These are phyloP conservation scores for Blepharisma japonicum DNA, from an alignment of 73 alveolate genomes.

Conservation along the genomic window DNA sequence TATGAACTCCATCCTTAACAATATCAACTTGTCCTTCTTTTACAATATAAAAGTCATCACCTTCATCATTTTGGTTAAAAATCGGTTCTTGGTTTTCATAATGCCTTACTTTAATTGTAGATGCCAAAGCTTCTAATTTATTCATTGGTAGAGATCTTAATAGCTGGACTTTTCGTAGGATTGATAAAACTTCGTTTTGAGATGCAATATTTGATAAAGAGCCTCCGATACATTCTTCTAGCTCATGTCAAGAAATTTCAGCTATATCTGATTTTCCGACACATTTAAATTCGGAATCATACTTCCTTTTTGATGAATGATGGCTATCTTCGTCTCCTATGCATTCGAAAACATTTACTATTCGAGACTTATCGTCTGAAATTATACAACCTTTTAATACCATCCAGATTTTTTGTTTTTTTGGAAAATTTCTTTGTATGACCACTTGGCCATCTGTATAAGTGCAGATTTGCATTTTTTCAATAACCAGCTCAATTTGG, in stretches of 20 bases:
- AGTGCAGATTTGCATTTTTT: constrained; percentile 24
- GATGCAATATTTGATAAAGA: background rate
- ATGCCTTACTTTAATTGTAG: constrained; percentile 21
- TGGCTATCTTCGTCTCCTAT: constrained; percentile 29
- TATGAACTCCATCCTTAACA: constrained; percentile 30
- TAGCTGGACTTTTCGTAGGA: constrained; percentile 47
- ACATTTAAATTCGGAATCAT: constrained; percentile 26
- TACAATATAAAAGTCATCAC: constrained; percentile 58
- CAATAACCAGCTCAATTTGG: constrained; percentile 36
- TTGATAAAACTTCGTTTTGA: constrained; percentile 37
- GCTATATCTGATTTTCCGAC: constrained; percentile 50
- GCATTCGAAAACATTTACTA: constrained; percentile 32
- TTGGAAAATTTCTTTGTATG: constrained; percentile 31
- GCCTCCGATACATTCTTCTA: constrained; percentile 43
- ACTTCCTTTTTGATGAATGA: background rate
- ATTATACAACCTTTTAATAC: constrained; percentile 37
- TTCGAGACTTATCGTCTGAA: background rate
- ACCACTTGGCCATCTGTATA: constrained; percentile 37
- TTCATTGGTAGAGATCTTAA: background rate
- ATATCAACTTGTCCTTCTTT: constrained; percentile 69
- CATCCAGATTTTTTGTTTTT: constrained; percentile 34
- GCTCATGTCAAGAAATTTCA: constrained; percentile 31
- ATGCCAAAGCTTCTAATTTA: background rate
- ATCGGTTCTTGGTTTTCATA: constrained; percentile 32
- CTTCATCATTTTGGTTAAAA: constrained; percentile 49